These are phyloP conservation scores for Cinnamomum chago DNA, from an alignment of 164 flowering plant genomes.

Conservation along the genomic window DNA sequence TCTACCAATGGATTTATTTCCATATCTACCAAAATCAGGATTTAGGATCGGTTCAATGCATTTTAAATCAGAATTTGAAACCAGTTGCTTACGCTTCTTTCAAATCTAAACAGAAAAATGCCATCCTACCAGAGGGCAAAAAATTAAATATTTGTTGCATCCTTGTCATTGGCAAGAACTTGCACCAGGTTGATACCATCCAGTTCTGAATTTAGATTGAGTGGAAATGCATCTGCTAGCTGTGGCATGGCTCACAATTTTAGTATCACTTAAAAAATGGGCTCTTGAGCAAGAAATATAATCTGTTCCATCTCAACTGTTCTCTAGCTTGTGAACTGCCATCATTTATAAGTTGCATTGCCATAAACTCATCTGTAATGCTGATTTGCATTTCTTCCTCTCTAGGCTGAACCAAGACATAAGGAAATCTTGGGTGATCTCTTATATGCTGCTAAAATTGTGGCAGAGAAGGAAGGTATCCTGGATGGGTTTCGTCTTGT, in stretches of 20 bases:
- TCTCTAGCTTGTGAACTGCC: background rate
- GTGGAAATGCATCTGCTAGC: background rate
- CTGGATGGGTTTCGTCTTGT: conserved; percentile 83
- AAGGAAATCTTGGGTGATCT: conserved; percentile 70
- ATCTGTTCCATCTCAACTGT: background rate
- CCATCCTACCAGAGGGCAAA: too few relatives aligned
- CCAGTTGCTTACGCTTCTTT: too few relatives aligned
- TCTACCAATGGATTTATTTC: too few relatives aligned
- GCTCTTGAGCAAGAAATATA: background rate
- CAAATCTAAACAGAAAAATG: too few relatives aligned
- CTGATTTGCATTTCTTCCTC: background rate
- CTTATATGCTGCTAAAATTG: conserved; percentile 69
- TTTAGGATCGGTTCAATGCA: too few relatives aligned
- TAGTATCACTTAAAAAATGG: too few relatives aligned
- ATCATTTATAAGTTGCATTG: background rate
- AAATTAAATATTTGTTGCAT: too few relatives aligned
- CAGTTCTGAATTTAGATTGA: background rate
- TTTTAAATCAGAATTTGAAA: too few relatives aligned
- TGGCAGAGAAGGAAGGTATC: conserved; percentile 91
- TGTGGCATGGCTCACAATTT: background rate
- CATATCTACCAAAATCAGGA: too few relatives aligned
- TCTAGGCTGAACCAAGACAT: conserved; percentile 78
- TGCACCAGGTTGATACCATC: too few relatives aligned
- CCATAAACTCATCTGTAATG: background rate
- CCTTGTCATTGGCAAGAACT: too few relatives aligned